Percentiles rank a stretch among this genome's conserved stretches.
Evolutionary conservation across 2,329 filamentous ascomycete genomes (phyloP).

Genomic region (Talaromyces albobiverticillius): DNA sequence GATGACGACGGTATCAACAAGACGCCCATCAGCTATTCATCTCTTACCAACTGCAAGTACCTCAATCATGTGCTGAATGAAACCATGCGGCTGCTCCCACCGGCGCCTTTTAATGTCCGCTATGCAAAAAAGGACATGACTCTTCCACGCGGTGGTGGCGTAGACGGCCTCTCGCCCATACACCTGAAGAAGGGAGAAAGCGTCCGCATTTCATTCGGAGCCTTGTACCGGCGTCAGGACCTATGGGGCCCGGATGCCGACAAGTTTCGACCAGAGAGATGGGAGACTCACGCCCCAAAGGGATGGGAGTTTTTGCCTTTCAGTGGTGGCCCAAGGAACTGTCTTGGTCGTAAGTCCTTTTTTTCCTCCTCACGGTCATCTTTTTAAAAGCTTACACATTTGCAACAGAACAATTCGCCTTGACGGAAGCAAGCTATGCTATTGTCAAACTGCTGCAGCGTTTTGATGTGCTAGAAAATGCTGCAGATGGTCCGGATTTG

Average conservation of each 20-base stretch:
- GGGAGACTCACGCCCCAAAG: slow-evolving; percentile 43
- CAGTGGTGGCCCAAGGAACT: slow-evolving; percentile 24
- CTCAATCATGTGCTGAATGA: slow-evolving; percentile 40
- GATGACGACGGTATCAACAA: too few species aligned
- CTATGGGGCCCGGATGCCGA: slow-evolving; percentile 47
- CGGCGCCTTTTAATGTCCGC: slow-evolving; percentile 44
- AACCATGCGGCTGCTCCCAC: slow-evolving; percentile 50
- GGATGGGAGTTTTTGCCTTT: slow-evolving; percentile 40
- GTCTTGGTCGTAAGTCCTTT: too few species aligned
- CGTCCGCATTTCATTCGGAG: slow-evolving; percentile 64
- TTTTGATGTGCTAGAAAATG: too few species aligned
- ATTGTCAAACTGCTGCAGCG: too few species aligned
- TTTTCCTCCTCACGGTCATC: too few species aligned
- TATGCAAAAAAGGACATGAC: slow-evolving; percentile 33
- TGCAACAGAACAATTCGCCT: too few species aligned
- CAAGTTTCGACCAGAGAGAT: slow-evolving; percentile 49
- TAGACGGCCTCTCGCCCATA: slow-evolving; percentile 52
- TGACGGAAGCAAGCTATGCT: too few species aligned
- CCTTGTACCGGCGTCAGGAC: slow-evolving; percentile 67
- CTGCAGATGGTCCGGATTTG: too few species aligned
- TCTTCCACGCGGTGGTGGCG: slow-evolving; percentile 13
- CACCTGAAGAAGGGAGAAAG: slow-evolving; percentile 64
- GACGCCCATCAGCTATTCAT: too few species aligned
- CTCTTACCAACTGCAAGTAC: slow-evolving; percentile 38
- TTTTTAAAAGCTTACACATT: too few species aligned